A percentile compares a stretch with the other conserved stretches of the same genome.
Conservation (phyloP, 2,329 filamentous ascomycete species). For the Fusarium siculi region DNA sequence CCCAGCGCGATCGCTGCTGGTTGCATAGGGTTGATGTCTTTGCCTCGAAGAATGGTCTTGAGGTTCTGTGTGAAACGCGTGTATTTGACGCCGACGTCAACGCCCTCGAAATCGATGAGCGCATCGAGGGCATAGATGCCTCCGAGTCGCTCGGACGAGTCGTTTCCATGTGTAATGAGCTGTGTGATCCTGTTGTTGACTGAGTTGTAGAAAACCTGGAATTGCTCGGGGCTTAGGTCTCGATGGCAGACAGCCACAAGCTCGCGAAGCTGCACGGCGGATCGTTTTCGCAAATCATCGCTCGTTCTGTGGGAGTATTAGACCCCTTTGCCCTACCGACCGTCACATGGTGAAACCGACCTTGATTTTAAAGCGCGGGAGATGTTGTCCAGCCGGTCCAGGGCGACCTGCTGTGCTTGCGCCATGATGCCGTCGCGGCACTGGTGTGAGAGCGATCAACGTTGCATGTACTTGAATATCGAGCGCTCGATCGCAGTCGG, state of each 20-base stretch:
- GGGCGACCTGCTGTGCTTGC: slow-evolving; percentile 62
- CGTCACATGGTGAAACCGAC: slow-evolving; percentile 48
- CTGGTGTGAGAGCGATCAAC: slow-evolving; percentile 37
- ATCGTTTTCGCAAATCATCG: slow-evolving; percentile 64
- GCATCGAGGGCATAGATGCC: slow-evolving; percentile 92
- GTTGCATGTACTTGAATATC: slow-evolving; percentile 43
- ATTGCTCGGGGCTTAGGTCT: slow-evolving; percentile 85
- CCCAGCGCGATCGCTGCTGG: slow-evolving; percentile 89
- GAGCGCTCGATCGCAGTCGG: slow-evolving; percentile 9
- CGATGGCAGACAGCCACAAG: slow-evolving; percentile 65
- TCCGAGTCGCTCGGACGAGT: slow-evolving; percentile 88
- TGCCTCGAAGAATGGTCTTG: slow-evolving; percentile 86
- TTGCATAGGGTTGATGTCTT: slow-evolving; percentile 90
- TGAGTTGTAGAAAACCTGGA: slow-evolving; percentile 67
- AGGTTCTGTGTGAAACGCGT: slow-evolving; percentile 94
- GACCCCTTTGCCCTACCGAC: background rate
- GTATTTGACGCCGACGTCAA: slow-evolving; percentile 92
- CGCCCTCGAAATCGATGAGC: slow-evolving; percentile 95
- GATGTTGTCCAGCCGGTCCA: slow-evolving; percentile 66
- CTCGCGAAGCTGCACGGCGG: slow-evolving; percentile 65
- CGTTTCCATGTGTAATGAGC: slow-evolving; percentile 85
- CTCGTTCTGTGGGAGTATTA: slow-evolving; percentile 44
- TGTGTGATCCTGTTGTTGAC: slow-evolving; percentile 68
- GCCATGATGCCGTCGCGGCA: slow-evolving; percentile 50
- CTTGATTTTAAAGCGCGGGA: slow-evolving; percentile 66